These are phyloP conservation scores for Lolium rigidum DNA, from an alignment of 176 grass and related monocot species.

Conservation along the genomic window DNA sequence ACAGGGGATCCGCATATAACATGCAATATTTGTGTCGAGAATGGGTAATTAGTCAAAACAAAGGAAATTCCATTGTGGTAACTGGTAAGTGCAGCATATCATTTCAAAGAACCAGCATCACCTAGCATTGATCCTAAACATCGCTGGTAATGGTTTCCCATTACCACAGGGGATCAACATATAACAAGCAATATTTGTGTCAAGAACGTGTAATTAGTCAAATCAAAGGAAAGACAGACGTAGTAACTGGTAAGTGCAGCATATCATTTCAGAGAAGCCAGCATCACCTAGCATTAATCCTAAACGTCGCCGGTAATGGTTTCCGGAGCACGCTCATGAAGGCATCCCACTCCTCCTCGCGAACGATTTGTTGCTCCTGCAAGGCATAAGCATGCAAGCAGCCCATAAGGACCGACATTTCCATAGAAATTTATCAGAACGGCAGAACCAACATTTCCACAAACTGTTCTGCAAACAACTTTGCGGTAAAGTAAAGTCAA, in stretches of 20 bases:
- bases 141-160: constrained; percentile 64
- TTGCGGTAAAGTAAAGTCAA: not conserved
- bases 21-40: not conserved
- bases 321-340: constrained; percentile 66
- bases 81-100: not conserved
- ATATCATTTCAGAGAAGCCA: not conserved
- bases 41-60: no score
- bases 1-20: not conserved
- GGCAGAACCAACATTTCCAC: not conserved
- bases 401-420: not conserved
- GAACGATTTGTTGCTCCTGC: constrained; percentile 77
- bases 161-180: no score
- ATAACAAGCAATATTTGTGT: not conserved
- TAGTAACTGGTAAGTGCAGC: not conserved
- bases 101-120: constrained; percentile 28
- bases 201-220: not conserved
- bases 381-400: not conserved
- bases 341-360: constrained; percentile 73
- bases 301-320: constrained; percentile 78
- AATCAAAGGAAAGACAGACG: not conserved
- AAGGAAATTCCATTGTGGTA: constrained; percentile 4
- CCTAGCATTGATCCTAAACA: constrained; percentile 88
- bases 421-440: not conserved
- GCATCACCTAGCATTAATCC: constrained; percentile 78
- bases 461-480: not conserved